Conservation (phyloP, 2,329 filamentous ascomycete species). For the Sporothrix globosa region DNA sequence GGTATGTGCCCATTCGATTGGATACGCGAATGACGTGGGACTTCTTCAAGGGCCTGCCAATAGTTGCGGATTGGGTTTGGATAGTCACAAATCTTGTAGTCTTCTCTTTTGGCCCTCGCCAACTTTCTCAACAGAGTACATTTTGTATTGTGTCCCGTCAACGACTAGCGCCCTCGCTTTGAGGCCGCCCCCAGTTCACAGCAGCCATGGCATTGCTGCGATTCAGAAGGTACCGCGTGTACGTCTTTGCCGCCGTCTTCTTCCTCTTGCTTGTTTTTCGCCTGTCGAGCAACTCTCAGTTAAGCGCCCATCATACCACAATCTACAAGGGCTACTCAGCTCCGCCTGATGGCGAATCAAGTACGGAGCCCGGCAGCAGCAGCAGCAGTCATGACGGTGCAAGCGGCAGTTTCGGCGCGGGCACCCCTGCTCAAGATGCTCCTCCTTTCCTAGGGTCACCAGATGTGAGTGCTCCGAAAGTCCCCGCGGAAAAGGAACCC, state of each 20-base stretch:
- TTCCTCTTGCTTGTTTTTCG: conserved; percentile 60
- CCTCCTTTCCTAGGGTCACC: conserved; percentile 15
- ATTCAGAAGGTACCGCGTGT: conserved; percentile 64
- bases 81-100: not conserved
- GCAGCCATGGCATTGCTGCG: conserved; percentile 51
- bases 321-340: conserved; percentile 35
- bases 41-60: not conserved
- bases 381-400: conserved; percentile 7
- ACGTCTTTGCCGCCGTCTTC: conserved; percentile 59
- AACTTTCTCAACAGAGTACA: not conserved
- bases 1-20: conserved; percentile 17
- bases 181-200: not conserved
- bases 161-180: not conserved
- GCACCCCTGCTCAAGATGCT: conserved; percentile 9
- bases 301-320: conserved; percentile 38
- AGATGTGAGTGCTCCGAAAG: not conserved
- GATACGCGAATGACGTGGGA: conserved; percentile 18
- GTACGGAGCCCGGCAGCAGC: not conserved
- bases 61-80: not conserved
- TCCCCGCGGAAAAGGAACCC: conserved; percentile 12
- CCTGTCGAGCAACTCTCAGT: conserved; percentile 48
- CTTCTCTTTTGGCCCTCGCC: conserved; percentile 15
- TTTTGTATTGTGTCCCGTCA: not conserved
- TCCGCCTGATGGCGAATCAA: conserved; percentile 18
- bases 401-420: not conserved